Evolutionary conservation across 371 early-diverging fungal species (phyloP).

Genomic region (Rhizopus delemar): DNA sequence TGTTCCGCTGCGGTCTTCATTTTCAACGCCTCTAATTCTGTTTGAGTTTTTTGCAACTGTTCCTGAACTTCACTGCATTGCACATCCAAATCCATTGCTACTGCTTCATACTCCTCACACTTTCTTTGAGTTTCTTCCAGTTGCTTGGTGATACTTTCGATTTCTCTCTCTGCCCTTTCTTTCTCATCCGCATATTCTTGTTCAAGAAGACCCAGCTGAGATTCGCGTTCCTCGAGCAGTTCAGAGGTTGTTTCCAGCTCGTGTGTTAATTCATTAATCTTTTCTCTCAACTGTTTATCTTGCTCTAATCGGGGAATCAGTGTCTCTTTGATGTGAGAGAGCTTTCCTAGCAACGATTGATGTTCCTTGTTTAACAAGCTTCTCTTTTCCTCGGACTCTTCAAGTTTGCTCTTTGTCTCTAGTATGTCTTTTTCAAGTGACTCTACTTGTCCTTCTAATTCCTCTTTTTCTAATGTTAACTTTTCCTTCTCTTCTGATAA

Average conservation of each 20-base stretch:
- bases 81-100: slow-evolving; percentile 59
- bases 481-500: slow-evolving; percentile 43
- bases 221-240: slow-evolving; percentile 28
- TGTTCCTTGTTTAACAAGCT: slow-evolving; percentile 43
- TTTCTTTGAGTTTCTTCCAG: slow-evolving; percentile 30
- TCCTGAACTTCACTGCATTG: slow-evolving; percentile 55
- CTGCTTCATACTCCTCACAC: slow-evolving; percentile 65
- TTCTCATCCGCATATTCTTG: slow-evolving; percentile 27
- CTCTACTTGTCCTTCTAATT: slow-evolving; percentile 14
- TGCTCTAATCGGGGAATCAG: slow-evolving; percentile 46
- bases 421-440: slow-evolving; percentile 1
- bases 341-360: slow-evolving; percentile 35
- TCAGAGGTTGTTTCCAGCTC: slow-evolving; percentile 24
- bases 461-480: slow-evolving; percentile 36
- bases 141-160: slow-evolving; percentile 20
- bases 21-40: slow-evolving; percentile 46
- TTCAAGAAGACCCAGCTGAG: slow-evolving; percentile 32
- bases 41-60: slow-evolving; percentile 30
- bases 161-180: slow-evolving; percentile 24
- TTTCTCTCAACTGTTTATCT: slow-evolving; percentile 42
- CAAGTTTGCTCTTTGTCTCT: neutral
- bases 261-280: slow-evolving; percentile 26
- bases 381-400: slow-evolving; percentile 15
- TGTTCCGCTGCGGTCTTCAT: slow-evolving; percentile 30
- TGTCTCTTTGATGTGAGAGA: slow-evolving; percentile 45